These are phyloP conservation scores for Gynostemma pentaphyllum DNA, from an alignment of 306 rosid genomes.

Conservation along the genomic window DNA sequence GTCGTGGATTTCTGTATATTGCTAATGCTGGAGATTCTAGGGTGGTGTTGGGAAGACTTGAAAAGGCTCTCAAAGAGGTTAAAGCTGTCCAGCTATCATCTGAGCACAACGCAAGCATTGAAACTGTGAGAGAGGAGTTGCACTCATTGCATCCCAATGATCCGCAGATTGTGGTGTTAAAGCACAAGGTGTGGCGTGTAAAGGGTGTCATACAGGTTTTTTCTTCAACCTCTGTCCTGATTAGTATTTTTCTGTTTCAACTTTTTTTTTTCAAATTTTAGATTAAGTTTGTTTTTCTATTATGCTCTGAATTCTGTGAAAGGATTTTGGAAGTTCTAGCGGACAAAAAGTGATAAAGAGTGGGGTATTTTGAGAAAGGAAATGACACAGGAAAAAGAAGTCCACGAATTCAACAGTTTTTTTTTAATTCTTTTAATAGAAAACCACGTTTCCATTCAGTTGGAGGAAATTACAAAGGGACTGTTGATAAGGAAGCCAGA, in stretches of 20 bases:
- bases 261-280: background rate
- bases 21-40: constrained; percentile 99
- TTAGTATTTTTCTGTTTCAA: constrained; percentile 1
- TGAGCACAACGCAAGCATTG: constrained; percentile 86
- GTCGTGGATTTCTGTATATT: constrained; percentile 63
- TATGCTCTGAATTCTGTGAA: background rate
- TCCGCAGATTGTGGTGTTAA: constrained; percentile 81
- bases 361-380: too few species aligned
- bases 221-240: constrained; percentile 10
- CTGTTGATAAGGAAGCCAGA: too few species aligned
- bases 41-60: constrained; percentile 70
- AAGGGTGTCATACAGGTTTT: constrained; percentile 94
- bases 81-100: constrained; percentile 76
- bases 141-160: constrained; percentile 74
- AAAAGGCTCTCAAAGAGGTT: constrained; percentile 33
- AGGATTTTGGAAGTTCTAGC: background rate
- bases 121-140: constrained; percentile 82
- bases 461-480: too few species aligned
- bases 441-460: too few species aligned
- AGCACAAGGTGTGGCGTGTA: constrained; percentile 97
- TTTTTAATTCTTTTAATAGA: too few species aligned
- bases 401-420: too few species aligned
- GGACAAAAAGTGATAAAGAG: background rate
- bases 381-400: too few species aligned
- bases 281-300: background rate